Percentiles rank a stretch among this genome's conserved stretches.
Conservation (phyloP, 371 early-diverging fungal species). For the Mucor plumbeus region DNA sequence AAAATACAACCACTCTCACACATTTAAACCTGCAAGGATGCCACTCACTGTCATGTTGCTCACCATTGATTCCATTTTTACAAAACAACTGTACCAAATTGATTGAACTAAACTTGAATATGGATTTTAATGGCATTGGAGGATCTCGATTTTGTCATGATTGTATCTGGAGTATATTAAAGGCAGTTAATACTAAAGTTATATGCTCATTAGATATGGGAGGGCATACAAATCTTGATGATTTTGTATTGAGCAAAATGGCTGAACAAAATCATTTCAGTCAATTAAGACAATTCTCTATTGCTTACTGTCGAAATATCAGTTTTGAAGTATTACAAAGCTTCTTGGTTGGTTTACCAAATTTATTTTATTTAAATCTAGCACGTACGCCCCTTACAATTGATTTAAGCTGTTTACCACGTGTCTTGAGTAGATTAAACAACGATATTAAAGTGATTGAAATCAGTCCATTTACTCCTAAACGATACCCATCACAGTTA, state of each 20-base stretch:
- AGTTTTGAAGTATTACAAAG: background rate
- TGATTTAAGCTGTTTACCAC: slow-evolving; percentile 9
- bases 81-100: slow-evolving; percentile 15
- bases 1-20: slow-evolving; percentile 22
- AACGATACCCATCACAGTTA: slow-evolving; percentile 5
- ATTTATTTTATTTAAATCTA: slow-evolving; percentile 22
- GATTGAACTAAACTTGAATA: slow-evolving; percentile 35
- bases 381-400: slow-evolving; percentile 18
- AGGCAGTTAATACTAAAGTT: background rate
- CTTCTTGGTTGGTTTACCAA: background rate
- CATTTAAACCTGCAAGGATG: slow-evolving; percentile 43
- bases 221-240: slow-evolving; percentile 34
- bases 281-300: slow-evolving; percentile 11
- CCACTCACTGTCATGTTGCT: slow-evolving; percentile 39
- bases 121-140: slow-evolving; percentile 34
- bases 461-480: slow-evolving; percentile 20
- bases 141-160: slow-evolving; percentile 33
- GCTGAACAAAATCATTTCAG: slow-evolving; percentile 9
- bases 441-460: slow-evolving; percentile 28
- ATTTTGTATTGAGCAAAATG: slow-evolving; percentile 14
- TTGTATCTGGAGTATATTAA: slow-evolving; percentile 25
- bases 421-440: slow-evolving; percentile 10
- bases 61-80: slow-evolving; percentile 25
- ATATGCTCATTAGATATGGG: slow-evolving; percentile 36
- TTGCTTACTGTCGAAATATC: slow-evolving; percentile 20